phyloP scores from a whole-genome alignment of 495 filamentous ascomycete genomes.

The Tuber brumale region DNA sequence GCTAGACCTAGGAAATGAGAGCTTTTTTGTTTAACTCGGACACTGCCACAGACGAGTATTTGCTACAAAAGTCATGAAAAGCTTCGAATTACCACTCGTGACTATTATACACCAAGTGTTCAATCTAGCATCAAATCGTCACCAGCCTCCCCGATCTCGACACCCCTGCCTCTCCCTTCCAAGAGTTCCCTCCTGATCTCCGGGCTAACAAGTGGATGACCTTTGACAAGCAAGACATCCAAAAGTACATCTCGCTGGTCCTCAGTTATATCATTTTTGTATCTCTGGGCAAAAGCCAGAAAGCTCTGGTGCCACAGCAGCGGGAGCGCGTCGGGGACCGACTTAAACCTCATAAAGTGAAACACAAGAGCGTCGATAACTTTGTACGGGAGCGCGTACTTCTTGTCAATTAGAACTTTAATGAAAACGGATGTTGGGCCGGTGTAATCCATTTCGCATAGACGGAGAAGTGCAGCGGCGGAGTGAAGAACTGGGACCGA shows the following conservation, averaged over 20 bases:
- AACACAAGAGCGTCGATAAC: conserved; percentile 92
- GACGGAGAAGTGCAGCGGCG: conserved; percentile 77
- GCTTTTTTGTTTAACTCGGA: neutral
- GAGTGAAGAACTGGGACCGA: conserved; percentile 83
- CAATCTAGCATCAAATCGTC: conserved; percentile 74
- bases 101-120: neutral
- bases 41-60: neutral
- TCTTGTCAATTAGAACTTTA: conserved; percentile 85
- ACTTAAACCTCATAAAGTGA: conserved; percentile 86
- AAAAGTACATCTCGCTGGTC: conserved; percentile 88
- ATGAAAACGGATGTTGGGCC: conserved; percentile 90
- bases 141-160: conserved; percentile 56
- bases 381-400: conserved; percentile 90
- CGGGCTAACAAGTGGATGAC: conserved; percentile 81
- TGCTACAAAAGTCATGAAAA: neutral
- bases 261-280: conserved; percentile 86
- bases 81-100: neutral
- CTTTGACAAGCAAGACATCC: conserved; percentile 77
- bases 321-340: conserved; percentile 54
- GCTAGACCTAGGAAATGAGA: neutral
- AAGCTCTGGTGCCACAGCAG: conserved; percentile 88
- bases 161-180: conserved; percentile 79
- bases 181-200: conserved; percentile 87
- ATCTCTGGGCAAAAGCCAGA: conserved; percentile 85
- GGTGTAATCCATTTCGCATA: conserved; percentile 87